These are phyloP conservation scores for Cyclotella baltica DNA, from an alignment of 108 stramenopile genomes.

Conservation along the genomic window DNA sequence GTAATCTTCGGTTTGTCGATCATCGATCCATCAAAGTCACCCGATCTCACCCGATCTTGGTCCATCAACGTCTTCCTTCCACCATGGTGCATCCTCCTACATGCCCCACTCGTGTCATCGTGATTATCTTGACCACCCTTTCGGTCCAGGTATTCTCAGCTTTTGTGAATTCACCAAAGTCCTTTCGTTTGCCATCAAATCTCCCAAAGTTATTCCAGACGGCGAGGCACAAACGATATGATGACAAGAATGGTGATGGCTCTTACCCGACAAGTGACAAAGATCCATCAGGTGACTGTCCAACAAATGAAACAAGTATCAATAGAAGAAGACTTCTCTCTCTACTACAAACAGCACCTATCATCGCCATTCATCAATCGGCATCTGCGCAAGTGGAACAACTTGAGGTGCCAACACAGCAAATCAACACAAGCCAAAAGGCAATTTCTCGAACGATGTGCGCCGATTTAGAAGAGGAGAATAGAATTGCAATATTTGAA, in stretches of 20 bases:
- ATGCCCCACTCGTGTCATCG: background rate
- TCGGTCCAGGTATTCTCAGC: background rate
- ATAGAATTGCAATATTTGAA: conserved; percentile 81
- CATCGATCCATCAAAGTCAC: too few species aligned
- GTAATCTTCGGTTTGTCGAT: too few species aligned
- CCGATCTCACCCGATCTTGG: too few species aligned
- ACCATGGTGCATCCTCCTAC: background rate
- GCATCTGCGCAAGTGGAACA: conserved; percentile 7
- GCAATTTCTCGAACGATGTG: conserved; percentile 5
- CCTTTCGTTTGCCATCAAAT: background rate
- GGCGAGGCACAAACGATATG: too few species aligned
- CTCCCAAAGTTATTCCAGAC: background rate
- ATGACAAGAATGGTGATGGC: background rate
- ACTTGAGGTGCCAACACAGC: background rate
- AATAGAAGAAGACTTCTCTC: conserved; percentile 3
- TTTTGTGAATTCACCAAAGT: background rate
- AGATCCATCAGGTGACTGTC: background rate
- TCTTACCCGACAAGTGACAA: background rate
- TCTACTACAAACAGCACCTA: background rate
- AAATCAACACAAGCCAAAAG: conserved; percentile 11
- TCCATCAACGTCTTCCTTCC: too few species aligned
- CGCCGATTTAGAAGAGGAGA: conserved; percentile 47
- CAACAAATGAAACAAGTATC: background rate
- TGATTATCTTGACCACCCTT: background rate
- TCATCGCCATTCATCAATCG: background rate